phyloP scores from a whole-genome alignment of 805 yeast genomes.

The Candida quercuum region DNA sequence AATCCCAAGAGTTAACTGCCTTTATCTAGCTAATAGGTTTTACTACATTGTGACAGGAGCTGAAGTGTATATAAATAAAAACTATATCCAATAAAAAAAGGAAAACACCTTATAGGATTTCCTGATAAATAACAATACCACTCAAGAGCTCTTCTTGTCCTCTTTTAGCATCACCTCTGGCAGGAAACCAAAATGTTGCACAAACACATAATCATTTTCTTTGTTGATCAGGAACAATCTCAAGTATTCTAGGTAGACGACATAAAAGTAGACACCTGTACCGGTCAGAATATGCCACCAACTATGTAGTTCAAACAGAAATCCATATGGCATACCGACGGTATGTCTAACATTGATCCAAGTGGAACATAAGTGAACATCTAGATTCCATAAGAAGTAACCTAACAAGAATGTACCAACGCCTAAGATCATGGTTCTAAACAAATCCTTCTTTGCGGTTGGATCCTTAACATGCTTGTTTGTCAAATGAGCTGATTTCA shows the following conservation, averaged over 20 bases:
- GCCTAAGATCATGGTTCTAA: slow-evolving; percentile 53
- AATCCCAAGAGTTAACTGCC: no score
- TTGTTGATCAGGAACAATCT: slow-evolving; percentile 58
- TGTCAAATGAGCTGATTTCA: slow-evolving; percentile 50
- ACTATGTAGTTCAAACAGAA: slow-evolving; percentile 85
- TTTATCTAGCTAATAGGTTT: no score
- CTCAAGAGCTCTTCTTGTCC: background rate
- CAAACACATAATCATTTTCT: slow-evolving; percentile 50
- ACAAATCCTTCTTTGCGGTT: slow-evolving; percentile 42
- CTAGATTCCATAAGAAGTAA: slow-evolving; percentile 83
- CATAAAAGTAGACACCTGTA: slow-evolving; percentile 79
- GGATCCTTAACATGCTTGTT: slow-evolving; percentile 45
- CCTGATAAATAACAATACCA: no score
- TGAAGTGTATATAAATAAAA: no score
- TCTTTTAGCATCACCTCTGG: slow-evolving; percentile 38
- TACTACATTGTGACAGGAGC: no score
- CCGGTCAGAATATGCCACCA: slow-evolving; percentile 97
- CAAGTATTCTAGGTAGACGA: slow-evolving; percentile 72
- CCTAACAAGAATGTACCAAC: slow-evolving; percentile 63
- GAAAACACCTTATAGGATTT: no score
- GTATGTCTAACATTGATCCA: slow-evolving; percentile 56
- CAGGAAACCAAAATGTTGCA: slow-evolving; percentile 53
- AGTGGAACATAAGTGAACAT: slow-evolving; percentile 66
- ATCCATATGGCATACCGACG: slow-evolving; percentile 80
- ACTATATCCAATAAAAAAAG: no score